Percentiles rank a stretch among this genome's conserved stretches.
phyloP scores from a whole-genome alignment of 768 basidiomycete genomes.

The Mrakia gelida region DNA sequence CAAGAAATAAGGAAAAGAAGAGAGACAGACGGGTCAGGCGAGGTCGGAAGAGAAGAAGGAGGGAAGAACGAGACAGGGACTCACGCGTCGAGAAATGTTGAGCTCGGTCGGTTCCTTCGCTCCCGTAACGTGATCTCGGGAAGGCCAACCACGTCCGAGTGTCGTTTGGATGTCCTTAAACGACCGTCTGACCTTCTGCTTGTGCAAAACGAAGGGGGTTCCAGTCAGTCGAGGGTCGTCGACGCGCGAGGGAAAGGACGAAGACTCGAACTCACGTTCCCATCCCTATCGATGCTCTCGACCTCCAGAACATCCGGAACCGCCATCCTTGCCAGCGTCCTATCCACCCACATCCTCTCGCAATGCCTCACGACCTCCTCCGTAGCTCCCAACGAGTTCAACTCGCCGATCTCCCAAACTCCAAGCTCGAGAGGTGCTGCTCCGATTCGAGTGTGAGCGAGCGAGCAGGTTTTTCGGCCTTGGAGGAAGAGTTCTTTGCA shows the following conservation, averaged over 20 bases:
- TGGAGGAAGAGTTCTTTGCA: conserved; percentile 37
- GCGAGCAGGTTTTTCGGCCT: conserved; percentile 35
- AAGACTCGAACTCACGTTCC: neutral
- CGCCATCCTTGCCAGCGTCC: conserved; percentile 18
- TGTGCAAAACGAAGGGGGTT: neutral
- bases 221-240: neutral
- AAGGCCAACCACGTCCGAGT: conserved; percentile 25
- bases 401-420: conserved; percentile 23
- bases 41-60: too few species aligned
- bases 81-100: conserved; percentile 5
- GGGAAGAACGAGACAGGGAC: neutral
- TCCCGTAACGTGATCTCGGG: conserved; percentile 10
- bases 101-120: neutral
- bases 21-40: too few species aligned
- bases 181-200: neutral
- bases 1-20: neutral
- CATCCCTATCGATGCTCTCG: neutral
- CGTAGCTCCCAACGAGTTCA: neutral
- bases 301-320: conserved; percentile 21
- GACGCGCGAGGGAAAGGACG: neutral
- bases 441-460: conserved; percentile 34
- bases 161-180: conserved; percentile 18
- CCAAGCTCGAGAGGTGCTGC: conserved; percentile 23
- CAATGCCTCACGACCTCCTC: conserved; percentile 13
- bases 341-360: conserved; percentile 24